Percentiles rank a stretch among this genome's conserved stretches.
Conservation (phyloP, 495 filamentous ascomycete genomes). For the Astrothelium subdiscretum region DNA sequence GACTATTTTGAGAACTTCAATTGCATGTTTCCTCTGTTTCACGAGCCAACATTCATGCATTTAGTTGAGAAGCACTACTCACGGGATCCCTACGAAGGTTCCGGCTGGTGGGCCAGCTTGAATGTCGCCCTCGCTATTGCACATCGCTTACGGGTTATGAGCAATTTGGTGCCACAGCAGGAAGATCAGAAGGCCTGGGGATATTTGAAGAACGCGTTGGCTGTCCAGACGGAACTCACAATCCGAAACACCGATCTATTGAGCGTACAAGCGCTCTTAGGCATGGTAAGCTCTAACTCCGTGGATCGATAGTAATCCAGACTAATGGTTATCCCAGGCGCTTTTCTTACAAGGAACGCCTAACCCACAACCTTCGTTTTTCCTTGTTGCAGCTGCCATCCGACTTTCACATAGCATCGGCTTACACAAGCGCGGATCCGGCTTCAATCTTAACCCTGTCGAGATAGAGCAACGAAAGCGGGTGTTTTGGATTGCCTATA, state of each 20-base stretch:
- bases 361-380: conserved; percentile 90
- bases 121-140: conserved; percentile 90
- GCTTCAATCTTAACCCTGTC: conserved; percentile 78
- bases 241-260: conserved; percentile 93
- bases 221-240: conserved; percentile 78
- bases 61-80: conserved; percentile 89
- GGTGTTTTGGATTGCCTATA: conserved; percentile 97
- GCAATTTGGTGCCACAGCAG: conserved; percentile 75
- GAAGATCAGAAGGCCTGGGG: conserved; percentile 91
- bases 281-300: conserved; percentile 50
- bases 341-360: conserved; percentile 94
- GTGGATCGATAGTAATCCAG: conserved; percentile 6
- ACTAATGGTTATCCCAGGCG: conserved; percentile 36
- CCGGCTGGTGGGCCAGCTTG: conserved; percentile 96
- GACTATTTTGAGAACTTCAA: conserved; percentile 99
- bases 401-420: conserved; percentile 89
- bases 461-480: conserved; percentile 93
- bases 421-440: conserved; percentile 81
- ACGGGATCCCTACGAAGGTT: conserved; percentile 82
- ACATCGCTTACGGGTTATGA: conserved; percentile 89
- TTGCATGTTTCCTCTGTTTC: conserved; percentile 94
- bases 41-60: conserved; percentile 97
- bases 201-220: conserved; percentile 94
- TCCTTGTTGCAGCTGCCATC: conserved; percentile 87
- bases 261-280: conserved; percentile 91